Evolutionary conservation across 2,329 filamentous ascomycete species (phyloP).

Genomic region (Blastomyces silverae): DNA sequence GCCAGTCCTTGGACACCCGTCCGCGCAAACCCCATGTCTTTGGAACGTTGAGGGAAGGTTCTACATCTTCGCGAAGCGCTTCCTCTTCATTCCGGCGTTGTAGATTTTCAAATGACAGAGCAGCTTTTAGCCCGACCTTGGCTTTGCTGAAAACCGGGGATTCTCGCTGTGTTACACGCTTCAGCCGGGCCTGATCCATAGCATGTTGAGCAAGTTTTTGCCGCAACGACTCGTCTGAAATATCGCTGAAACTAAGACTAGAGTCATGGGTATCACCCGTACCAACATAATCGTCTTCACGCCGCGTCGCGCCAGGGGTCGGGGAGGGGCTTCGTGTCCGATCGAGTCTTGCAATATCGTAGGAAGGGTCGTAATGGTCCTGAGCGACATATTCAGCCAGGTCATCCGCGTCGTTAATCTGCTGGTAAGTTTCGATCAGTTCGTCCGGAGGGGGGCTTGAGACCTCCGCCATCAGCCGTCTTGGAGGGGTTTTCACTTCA

Average conservation of each 20-base stretch:
- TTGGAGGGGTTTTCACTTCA: conserved; percentile 26
- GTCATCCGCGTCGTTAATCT: conserved; percentile 36
- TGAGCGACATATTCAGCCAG: conserved; percentile 32
- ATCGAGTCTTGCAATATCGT: conserved; percentile 20
- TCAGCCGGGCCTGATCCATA: conserved; percentile 36
- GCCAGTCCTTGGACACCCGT: conserved; percentile 32
- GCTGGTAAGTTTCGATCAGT: conserved; percentile 35
- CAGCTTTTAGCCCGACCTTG: conserved; percentile 27
- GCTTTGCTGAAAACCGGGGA: conserved; percentile 39
- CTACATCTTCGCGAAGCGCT: conserved; percentile 20
- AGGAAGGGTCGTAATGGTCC: conserved; percentile 24
- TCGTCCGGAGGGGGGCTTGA: conserved; percentile 37
- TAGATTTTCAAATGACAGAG: conserved; percentile 35
- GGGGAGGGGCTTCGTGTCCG: conserved; percentile 25
- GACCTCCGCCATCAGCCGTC: conserved; percentile 24
- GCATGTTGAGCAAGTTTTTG: conserved; percentile 33
- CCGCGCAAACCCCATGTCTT: conserved; percentile 34
- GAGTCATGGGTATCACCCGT: conserved; percentile 23
- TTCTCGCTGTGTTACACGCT: conserved; percentile 34
- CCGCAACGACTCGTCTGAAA: conserved; percentile 31
- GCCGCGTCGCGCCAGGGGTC: conserved; percentile 23
- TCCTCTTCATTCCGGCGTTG: conserved; percentile 32
- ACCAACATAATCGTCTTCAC: conserved; percentile 14
- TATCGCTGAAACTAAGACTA: conserved; percentile 33
- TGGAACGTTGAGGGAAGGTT: conserved; percentile 35